phyloP scores from a whole-genome alignment of 2,329 filamentous ascomycete genomes.

The Cercospora beticola region DNA sequence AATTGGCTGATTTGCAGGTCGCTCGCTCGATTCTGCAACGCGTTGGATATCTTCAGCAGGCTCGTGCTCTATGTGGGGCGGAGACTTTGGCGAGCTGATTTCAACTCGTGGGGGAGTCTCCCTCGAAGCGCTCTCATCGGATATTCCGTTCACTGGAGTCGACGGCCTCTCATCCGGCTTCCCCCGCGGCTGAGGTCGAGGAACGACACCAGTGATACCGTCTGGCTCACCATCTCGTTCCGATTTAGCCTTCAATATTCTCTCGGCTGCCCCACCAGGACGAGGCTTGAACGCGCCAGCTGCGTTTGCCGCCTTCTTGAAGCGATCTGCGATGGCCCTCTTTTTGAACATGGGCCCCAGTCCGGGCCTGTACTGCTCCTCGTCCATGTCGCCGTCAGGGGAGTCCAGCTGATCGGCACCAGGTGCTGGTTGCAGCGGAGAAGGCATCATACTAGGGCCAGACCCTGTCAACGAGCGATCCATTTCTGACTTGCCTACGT shows the following conservation, averaged over 20 bases:
- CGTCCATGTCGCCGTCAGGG: conserved; percentile 25
- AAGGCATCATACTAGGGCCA: conserved; percentile 9
- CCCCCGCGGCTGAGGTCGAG: conserved; percentile 59
- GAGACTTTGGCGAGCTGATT: conserved; percentile 32
- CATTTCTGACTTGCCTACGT: conserved; percentile 23
- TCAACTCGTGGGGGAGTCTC: conserved; percentile 29
- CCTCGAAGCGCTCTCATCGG: neutral
- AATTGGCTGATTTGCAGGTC: conserved; percentile 16
- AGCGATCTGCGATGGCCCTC: conserved; percentile 67
- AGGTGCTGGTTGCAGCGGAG: conserved; percentile 11
- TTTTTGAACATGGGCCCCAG: conserved; percentile 89
- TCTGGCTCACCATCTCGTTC: conserved; percentile 69
- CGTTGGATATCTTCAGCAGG: conserved; percentile 26
- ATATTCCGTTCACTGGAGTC: conserved; percentile 14
- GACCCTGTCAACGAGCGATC: conserved; percentile 19
- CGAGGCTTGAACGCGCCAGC: conserved; percentile 79
- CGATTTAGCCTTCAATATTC: conserved; percentile 58
- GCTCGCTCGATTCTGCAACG: neutral
- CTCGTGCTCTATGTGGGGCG: conserved; percentile 19
- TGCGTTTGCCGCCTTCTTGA: conserved; percentile 77
- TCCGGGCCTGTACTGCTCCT: conserved; percentile 64
- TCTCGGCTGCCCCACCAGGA: conserved; percentile 80
- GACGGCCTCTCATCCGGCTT: conserved; percentile 23
- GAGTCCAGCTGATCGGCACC: conserved; percentile 21
- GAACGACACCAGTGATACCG: conserved; percentile 85